Base-by-base conservation (phyloP, 768 basidiomycete genomes). In the Pisolithus sp. region DNA sequence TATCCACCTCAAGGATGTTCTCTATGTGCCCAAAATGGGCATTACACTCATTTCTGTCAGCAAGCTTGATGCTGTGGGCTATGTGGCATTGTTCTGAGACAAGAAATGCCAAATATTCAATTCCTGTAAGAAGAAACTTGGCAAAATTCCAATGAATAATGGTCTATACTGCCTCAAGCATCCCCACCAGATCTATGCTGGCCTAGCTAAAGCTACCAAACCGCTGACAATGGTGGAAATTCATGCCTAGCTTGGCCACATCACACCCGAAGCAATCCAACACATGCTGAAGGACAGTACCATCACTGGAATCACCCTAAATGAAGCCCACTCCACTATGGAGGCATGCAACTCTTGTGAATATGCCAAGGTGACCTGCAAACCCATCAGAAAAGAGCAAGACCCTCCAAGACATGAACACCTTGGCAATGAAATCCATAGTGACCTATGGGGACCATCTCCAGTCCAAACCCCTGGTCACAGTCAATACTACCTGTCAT, bases 381-480 rank as follows among this genome's bases (percentile, higher is more conserved):
- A 57, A 36, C 53, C 51, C 6, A 57, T 57, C 1, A 23, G 53
- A 31, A 55, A 55, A 17, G 28, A 28, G 3, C 30, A 18, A 2
- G 26, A 58, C 7, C 54, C 12, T 2, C 24, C 28, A 6, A 12
- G 20, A 8, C 2, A 15, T 5, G 39, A 36, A 21, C 23, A 31
- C 7, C 43, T 59, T 12, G 50, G 54, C 3, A 48, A 60, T 2
- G 28, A 56, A 13, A 31, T 60, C 7, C 18, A 74, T 54, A 55
- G 62, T 3, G 73, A 79, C 56, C 46, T 77, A 3, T 78, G 76
- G 74, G 76, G 77, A 13, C 76, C 73, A 4, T 63, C 76, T 0
- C 64, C 60, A 1, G 58, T 70, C 1, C 43, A 50, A 9, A 68
- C 65, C 1, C 48, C 59, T 2, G 60, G 64, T 3, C 54, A 59